A percentile compares a stretch with the other conserved stretches of the same genome.
phyloP scores from a whole-genome alignment of 768 basidiomycete species.

The Tulasnella sp. region DNA sequence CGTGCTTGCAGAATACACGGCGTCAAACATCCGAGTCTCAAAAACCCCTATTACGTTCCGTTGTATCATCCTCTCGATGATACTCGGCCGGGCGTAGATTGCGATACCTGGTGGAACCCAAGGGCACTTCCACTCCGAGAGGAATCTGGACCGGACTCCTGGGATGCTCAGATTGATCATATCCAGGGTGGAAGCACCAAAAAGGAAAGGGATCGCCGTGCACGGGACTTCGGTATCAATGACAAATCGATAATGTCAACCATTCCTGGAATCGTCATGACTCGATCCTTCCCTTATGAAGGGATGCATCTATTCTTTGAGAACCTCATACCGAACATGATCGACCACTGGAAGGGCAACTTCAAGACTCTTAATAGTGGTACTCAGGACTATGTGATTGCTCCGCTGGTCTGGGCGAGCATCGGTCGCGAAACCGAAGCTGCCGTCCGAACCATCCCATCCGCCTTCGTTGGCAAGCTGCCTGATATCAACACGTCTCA shows the following conservation, averaged over 20 bases:
- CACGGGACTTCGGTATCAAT: slow-evolving; percentile 10
- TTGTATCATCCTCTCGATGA: slow-evolving; percentile 13
- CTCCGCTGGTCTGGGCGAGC: background rate
- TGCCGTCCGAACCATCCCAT: slow-evolving; percentile 9
- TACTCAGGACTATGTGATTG: background rate
- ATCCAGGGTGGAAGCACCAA: background rate
- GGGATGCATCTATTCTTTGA: slow-evolving; percentile 18
- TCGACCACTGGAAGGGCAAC: slow-evolving; percentile 9
- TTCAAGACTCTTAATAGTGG: slow-evolving; percentile 4
- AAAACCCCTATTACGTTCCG: slow-evolving; percentile 21
- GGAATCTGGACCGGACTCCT: slow-evolving; percentile 16
- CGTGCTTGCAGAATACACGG: slow-evolving; percentile 30
- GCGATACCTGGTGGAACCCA: slow-evolving; percentile 17
- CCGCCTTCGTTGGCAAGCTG: slow-evolving; percentile 1
- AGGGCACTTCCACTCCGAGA: slow-evolving; percentile 27
- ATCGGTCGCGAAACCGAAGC: slow-evolving; percentile 4
- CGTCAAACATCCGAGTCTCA: slow-evolving; percentile 13
- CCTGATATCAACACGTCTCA: background rate
- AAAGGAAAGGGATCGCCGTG: background rate
- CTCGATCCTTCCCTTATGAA: slow-evolving; percentile 14
- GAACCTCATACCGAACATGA: slow-evolving; percentile 3
- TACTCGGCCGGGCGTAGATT: slow-evolving; percentile 9
- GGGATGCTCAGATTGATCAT: background rate
- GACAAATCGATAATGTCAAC: background rate
- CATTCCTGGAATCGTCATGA: background rate